Evolutionary conservation across 2,329 filamentous ascomycete species (phyloP).

Genomic region (Pseudophaeomoniella oleicola): DNA sequence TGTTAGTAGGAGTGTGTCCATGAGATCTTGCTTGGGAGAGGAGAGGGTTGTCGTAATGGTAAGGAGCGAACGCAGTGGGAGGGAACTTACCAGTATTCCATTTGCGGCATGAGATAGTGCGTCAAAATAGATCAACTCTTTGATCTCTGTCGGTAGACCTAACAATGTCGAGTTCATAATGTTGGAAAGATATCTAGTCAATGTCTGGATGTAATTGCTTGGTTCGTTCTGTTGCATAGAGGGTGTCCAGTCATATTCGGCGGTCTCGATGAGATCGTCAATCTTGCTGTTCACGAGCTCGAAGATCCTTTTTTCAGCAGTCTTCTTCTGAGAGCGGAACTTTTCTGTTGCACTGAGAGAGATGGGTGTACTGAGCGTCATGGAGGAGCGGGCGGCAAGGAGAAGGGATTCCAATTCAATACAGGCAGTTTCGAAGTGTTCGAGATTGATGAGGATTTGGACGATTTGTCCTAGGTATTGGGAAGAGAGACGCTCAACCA

Average conservation of each 20-base stretch:
- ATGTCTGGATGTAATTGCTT: slow-evolving; percentile 86
- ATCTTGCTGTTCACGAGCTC: slow-evolving; percentile 98
- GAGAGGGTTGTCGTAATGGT: too few species aligned
- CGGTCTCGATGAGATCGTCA: slow-evolving; percentile 89
- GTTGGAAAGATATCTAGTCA: slow-evolving; percentile 83
- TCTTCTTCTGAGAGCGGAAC: slow-evolving; percentile 84
- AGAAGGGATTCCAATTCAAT: slow-evolving; percentile 76
- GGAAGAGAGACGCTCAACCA: slow-evolving; percentile 75
- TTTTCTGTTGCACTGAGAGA: slow-evolving; percentile 64
- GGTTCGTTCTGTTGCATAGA: slow-evolving; percentile 53
- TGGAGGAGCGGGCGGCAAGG: slow-evolving; percentile 62
- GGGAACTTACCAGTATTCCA: slow-evolving; percentile 54
- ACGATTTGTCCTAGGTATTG: slow-evolving; percentile 97
- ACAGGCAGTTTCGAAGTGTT: slow-evolving; percentile 92
- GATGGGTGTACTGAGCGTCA: slow-evolving; percentile 51
- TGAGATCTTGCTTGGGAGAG: too few species aligned
- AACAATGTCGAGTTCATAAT: slow-evolving; percentile 94
- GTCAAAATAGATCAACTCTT: slow-evolving; percentile 95
- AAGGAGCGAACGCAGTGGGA: slow-evolving; percentile 8
- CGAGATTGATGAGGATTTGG: slow-evolving; percentile 92
- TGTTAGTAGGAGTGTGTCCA: slow-evolving; percentile 6
- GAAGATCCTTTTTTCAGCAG: slow-evolving; percentile 92
- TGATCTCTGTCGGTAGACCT: slow-evolving; percentile 87
- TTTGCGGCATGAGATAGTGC: slow-evolving; percentile 81
- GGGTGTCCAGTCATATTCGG: slow-evolving; percentile 83